Evolutionary conservation across 2,329 filamentous ascomycete genomes (phyloP).

Genomic region (Pseudogymnoascus sp.): DNA sequence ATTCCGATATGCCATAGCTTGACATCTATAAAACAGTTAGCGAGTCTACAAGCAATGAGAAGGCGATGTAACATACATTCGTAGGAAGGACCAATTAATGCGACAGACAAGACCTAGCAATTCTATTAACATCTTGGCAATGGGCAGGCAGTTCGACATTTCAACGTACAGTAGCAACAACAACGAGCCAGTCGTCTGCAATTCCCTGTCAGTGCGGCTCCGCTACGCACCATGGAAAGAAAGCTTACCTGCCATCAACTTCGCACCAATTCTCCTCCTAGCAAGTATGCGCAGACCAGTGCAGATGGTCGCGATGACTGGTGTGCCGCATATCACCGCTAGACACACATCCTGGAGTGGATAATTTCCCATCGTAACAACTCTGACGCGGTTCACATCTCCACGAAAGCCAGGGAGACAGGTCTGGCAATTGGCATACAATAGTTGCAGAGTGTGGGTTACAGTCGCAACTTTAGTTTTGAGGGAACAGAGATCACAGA

Average conservation of each 20-base stretch:
- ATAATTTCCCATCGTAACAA: background rate
- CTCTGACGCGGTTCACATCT: background rate
- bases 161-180: background rate
- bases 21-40: background rate
- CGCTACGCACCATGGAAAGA: background rate
- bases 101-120: background rate
- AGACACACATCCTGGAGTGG: background rate
- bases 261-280: background rate
- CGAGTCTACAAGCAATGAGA: background rate
- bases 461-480: background rate
- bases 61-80: background rate
- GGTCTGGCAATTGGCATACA: background rate
- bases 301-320: background rate
- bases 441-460: background rate
- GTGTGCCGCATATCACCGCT: background rate
- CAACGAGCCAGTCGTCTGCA: background rate
- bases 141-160: background rate
- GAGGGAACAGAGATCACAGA: background rate
- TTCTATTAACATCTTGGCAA: background rate
- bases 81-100: background rate
- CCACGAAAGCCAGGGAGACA: background rate
- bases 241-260: background rate
- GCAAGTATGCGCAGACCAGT: background rate
- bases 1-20: background rate
- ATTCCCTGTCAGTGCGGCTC: background rate